phyloP scores from a whole-genome alignment of 768 basidiomycete species.

The Serendipita sp. region DNA sequence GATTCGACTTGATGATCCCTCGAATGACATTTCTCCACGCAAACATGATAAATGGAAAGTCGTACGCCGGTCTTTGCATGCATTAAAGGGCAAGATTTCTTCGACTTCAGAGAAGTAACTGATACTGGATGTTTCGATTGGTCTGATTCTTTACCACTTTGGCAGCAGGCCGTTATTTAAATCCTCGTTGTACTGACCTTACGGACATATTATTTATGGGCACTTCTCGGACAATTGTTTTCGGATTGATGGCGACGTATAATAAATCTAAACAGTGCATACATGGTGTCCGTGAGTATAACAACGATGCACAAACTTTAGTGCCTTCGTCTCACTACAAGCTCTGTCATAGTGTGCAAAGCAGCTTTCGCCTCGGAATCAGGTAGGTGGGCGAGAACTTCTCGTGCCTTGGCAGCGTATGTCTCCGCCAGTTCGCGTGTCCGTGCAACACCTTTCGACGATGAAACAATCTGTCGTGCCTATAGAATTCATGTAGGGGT shows the following conservation, averaged over 20 bases:
- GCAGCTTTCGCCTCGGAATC: constrained; percentile 66
- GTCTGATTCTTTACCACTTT: too few relatives aligned
- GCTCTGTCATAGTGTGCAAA: constrained; percentile 54
- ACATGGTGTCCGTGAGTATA: background rate
- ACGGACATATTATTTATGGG: background rate
- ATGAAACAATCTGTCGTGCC: constrained; percentile 51
- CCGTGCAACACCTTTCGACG: constrained; percentile 59
- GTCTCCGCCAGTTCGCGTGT: constrained; percentile 59
- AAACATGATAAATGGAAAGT: background rate
- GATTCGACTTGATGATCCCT: background rate
- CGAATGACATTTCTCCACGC: background rate
- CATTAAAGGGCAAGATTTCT: background rate
- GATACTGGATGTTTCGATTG: too few relatives aligned
- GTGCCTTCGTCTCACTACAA: constrained; percentile 40
- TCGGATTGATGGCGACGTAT: background rate
- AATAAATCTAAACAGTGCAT: background rate
- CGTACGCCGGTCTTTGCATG: background rate
- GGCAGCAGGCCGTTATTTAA: background rate
- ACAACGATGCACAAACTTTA: background rate
- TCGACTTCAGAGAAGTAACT: too few relatives aligned
- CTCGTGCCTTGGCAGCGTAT: constrained; percentile 64
- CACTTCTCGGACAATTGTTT: background rate
- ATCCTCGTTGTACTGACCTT: background rate
- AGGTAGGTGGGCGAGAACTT: constrained; percentile 53
- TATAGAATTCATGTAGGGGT: constrained; percentile 17